phyloP scores from a whole-genome alignment of 306 rosid species.

The Citrullus colocynthis region DNA sequence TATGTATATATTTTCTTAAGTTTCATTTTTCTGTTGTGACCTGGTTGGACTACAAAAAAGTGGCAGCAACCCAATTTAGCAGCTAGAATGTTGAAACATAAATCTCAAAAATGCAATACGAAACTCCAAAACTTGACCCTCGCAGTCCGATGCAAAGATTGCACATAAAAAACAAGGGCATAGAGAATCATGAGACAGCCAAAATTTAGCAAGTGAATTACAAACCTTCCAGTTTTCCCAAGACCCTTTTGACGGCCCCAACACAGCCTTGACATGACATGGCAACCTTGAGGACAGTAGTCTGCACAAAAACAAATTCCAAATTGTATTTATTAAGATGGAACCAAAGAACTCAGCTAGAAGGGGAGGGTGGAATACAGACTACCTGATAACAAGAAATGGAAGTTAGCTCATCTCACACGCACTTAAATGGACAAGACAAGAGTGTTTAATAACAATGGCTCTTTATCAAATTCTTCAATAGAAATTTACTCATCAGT shows the following conservation, averaged over 20 bases:
- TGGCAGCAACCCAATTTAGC: background rate
- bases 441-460: background rate
- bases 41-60: background rate
- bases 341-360: background rate
- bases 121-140: background rate
- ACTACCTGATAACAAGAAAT: background rate
- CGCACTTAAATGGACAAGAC: background rate
- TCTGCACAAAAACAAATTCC: slow-evolving; percentile 30
- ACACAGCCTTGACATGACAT: slow-evolving; percentile 90
- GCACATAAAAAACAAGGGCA: background rate
- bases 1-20: background rate
- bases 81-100: background rate
- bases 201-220: background rate
- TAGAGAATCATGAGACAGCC: background rate
- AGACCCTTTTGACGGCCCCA: slow-evolving; percentile 88
- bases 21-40: background rate
- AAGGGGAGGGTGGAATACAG: background rate
- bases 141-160: background rate
- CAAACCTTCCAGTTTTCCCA: slow-evolving; percentile 83
- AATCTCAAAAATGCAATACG: background rate
- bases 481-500: background rate
- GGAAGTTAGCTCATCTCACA: background rate
- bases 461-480: background rate
- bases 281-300: slow-evolving; percentile 75
- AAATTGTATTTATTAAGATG: background rate